These are phyloP conservation scores for Yamadazyma sp. DNA, from an alignment of 805 yeast species.

Conservation along the genomic window DNA sequence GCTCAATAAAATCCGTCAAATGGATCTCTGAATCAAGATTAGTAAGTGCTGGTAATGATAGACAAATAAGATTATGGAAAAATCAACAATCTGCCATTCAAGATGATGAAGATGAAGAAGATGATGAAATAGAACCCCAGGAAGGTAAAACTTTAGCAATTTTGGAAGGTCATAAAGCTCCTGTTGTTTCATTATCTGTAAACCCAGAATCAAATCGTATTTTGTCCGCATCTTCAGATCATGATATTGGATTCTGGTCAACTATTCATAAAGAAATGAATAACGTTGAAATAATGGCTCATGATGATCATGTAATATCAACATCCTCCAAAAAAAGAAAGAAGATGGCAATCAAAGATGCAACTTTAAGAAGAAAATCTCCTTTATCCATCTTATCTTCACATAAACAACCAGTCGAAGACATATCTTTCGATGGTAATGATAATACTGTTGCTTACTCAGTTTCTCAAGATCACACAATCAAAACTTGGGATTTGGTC, in stretches of 20 bases:
- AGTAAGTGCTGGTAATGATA: constrained; percentile 85
- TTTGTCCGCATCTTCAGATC: constrained; percentile 82
- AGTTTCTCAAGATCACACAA: constrained; percentile 91
- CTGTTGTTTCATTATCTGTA: constrained; percentile 77
- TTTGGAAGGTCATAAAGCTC: constrained; percentile 84
- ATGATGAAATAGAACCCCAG: constrained; percentile 41
- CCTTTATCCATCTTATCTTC: constrained; percentile 78
- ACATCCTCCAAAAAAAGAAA: constrained; percentile 88
- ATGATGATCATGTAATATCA: constrained; percentile 50
- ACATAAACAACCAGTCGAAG: constrained; percentile 86
- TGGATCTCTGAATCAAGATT: constrained; percentile 76
- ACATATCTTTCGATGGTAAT: constrained; percentile 64
- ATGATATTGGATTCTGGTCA: constrained; percentile 83
- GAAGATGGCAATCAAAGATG: constrained; percentile 72
- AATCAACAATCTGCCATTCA: constrained; percentile 40
- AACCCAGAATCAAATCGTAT: constrained; percentile 54
- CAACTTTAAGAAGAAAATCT: constrained; percentile 73
- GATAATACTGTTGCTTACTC: constrained; percentile 88
- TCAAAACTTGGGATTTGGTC: constrained; percentile 94
- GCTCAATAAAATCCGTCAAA: constrained; percentile 76
- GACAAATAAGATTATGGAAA: constrained; percentile 87
- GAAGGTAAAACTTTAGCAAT: constrained; percentile 79
- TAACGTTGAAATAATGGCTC: constrained; percentile 47
- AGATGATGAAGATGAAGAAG: constrained; percentile 30
- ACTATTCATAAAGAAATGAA: constrained; percentile 79